Evolutionary conservation across 139 green algal genomes (phyloP).

Genomic region (Chlorella ohadii): DNA sequence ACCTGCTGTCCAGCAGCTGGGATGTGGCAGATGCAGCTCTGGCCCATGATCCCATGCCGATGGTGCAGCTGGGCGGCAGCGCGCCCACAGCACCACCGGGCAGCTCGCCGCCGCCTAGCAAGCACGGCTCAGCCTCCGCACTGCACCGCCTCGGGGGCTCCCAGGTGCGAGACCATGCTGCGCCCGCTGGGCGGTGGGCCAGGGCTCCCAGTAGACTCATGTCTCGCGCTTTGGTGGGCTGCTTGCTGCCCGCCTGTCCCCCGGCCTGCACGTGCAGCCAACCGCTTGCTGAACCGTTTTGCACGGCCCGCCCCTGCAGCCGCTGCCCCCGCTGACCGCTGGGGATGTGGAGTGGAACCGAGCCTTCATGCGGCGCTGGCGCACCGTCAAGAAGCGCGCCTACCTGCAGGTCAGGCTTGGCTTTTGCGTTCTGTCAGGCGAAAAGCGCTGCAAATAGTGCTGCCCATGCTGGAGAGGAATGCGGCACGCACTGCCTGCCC

Average conservation of each 20-base stretch:
- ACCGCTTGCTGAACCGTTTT: too few species aligned
- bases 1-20: constrained; percentile 12
- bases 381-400: constrained; percentile 37
- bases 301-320: not conserved
- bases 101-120: not conserved
- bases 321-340: not conserved
- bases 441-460: not conserved
- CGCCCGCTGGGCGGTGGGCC: too few species aligned
- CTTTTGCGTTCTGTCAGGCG: too few species aligned
- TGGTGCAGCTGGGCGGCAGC: constrained; percentile 19
- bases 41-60: not conserved
- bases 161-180: not conserved
- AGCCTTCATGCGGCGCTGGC: constrained; percentile 39
- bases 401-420: constrained; percentile 4
- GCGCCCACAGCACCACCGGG: not conserved
- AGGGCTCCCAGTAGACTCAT: too few species aligned
- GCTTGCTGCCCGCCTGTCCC: not conserved
- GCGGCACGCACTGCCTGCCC: too few species aligned
- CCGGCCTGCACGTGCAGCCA: too few species aligned
- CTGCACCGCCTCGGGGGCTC: not conserved
- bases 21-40: not conserved
- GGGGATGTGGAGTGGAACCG: constrained; percentile 26
- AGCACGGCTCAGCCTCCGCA: not conserved
- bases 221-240: too few species aligned
- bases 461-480: not conserved